These are phyloP conservation scores for Gilbertella persicaria DNA, from an alignment of 371 early-diverging fungal genomes.

Conservation along the genomic window DNA sequence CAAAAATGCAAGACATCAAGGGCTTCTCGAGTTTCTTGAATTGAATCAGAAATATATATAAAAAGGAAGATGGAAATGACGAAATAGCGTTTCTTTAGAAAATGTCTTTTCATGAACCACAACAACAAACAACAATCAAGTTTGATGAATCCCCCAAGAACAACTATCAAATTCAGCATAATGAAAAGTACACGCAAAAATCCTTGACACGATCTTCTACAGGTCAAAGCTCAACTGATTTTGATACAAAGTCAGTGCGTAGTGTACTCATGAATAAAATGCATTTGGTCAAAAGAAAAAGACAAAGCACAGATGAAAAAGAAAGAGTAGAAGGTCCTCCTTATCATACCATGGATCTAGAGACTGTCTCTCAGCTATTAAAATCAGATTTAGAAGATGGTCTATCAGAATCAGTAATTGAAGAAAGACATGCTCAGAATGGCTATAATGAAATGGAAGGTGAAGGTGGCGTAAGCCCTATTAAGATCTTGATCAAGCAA, in stretches of 20 bases:
- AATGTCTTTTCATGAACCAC: too few species aligned
- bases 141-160: slow-evolving; percentile 29
- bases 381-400: slow-evolving; percentile 64
- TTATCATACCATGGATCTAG: slow-evolving; percentile 58
- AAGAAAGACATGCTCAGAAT: slow-evolving; percentile 52
- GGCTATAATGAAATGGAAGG: slow-evolving; percentile 75
- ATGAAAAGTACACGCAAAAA: slow-evolving; percentile 35
- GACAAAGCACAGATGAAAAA: slow-evolving; percentile 16
- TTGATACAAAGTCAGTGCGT: slow-evolving; percentile 43
- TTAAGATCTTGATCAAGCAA: slow-evolving; percentile 73
- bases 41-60: too few species aligned
- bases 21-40: too few species aligned
- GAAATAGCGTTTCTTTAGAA: too few species aligned
- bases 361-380: slow-evolving; percentile 58
- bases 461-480: slow-evolving; percentile 64
- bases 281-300: slow-evolving; percentile 35
- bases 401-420: slow-evolving; percentile 53
- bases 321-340: slow-evolving; percentile 48
- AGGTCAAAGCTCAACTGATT: slow-evolving; percentile 20
- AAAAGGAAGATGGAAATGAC: too few species aligned
- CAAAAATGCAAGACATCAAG: too few species aligned
- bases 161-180: slow-evolving; percentile 20
- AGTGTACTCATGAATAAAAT: slow-evolving; percentile 39
- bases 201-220: slow-evolving; percentile 37
- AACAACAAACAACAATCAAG: slow-evolving; percentile 10